Evolutionary conservation across 2,329 filamentous ascomycete genomes (phyloP), one percentile per base, ranked within the genome.

Genomic region (Leptographium wingfieldii): DNA sequence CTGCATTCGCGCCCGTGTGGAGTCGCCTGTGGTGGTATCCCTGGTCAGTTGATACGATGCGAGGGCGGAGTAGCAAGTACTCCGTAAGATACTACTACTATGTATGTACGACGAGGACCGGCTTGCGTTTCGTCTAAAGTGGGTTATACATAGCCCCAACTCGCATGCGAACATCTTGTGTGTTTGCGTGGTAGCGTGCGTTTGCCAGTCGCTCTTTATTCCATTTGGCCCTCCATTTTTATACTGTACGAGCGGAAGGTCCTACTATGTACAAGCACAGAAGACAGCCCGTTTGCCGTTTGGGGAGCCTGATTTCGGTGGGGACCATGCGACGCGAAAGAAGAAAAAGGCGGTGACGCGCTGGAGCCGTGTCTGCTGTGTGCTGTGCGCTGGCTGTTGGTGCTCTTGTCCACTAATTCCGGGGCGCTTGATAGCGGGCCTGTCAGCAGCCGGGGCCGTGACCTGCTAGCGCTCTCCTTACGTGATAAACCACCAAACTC

Each of bases 1-100:
- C 33, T 62, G 61, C 61, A 62, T 60, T 56, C 40, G 55, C 55
- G 55, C 40, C 55, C 55, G 55, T 48, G 40, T 55, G 51, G 25
- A 53, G 51, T 52, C n/a, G 14, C 25, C 22, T 29, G 22, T 29
- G 25, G 14, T 7, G 48, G 10, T 51, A 27, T 12, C 49, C 14
- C 51, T n/a, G 14, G 27, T 40, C 38, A 40, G 38, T 40, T 40
- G 38, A 40, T 40, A 40, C 38, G 38, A 40, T 54, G 29, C 27
- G 51, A 16, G 27, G 25, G 29, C 51, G 51, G 14, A 52, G 49
- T 31, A 53, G 51, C 51, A 19, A 33, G 49, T 52, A 22, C 22
- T 22, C 22, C 22, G 22, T 22, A 22, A 22, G 22, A 22, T 22
- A 22, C 22, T 22, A 22, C 22, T 22, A 22, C 22, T 22, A 22